Conservation (phyloP, 2,329 filamentous ascomycete species). For the Verticillium klebahnii region DNA sequence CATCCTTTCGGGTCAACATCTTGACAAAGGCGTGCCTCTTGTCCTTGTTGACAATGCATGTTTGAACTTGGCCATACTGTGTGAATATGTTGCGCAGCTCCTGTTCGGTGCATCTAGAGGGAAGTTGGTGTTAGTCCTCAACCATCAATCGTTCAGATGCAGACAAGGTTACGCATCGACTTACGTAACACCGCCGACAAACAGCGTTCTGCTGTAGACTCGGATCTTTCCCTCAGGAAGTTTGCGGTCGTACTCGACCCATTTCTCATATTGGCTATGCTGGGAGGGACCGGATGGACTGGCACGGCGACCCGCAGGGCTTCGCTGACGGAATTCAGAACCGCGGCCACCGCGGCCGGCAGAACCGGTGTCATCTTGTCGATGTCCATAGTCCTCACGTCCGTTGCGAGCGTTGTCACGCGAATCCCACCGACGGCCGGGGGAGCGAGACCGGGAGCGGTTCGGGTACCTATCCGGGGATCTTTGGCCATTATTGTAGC, state of each 20-base stretch:
- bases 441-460: slow-evolving; percentile 75
- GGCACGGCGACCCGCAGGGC: slow-evolving; percentile 65
- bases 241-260: slow-evolving; percentile 71
- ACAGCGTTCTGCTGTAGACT: slow-evolving; percentile 90
- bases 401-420: slow-evolving; percentile 60
- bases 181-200: slow-evolving; percentile 92
- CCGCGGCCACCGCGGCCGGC: slow-evolving; percentile 55
- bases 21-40: slow-evolving; percentile 99
- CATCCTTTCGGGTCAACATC: slow-evolving; percentile 88
- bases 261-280: slow-evolving; percentile 48
- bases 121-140: slow-evolving; percentile 15
- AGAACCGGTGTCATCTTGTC: slow-evolving; percentile 42
- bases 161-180: slow-evolving; percentile 27
- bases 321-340: slow-evolving; percentile 81
- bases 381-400: slow-evolving; percentile 66
- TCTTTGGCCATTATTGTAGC: slow-evolving; percentile 53
- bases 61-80: slow-evolving; percentile 84
- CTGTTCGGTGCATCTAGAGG: slow-evolving; percentile 63
- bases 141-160: not conserved
- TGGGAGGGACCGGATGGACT: slow-evolving; percentile 39
- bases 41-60: slow-evolving; percentile 96
- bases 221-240: slow-evolving; percentile 78
- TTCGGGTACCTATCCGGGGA: slow-evolving; percentile 57
- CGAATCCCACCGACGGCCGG: slow-evolving; percentile 67
- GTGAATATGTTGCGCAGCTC: slow-evolving; percentile 79